Base-by-base conservation (phyloP, 208 protist species). In the Leishmania turanica region DNA sequence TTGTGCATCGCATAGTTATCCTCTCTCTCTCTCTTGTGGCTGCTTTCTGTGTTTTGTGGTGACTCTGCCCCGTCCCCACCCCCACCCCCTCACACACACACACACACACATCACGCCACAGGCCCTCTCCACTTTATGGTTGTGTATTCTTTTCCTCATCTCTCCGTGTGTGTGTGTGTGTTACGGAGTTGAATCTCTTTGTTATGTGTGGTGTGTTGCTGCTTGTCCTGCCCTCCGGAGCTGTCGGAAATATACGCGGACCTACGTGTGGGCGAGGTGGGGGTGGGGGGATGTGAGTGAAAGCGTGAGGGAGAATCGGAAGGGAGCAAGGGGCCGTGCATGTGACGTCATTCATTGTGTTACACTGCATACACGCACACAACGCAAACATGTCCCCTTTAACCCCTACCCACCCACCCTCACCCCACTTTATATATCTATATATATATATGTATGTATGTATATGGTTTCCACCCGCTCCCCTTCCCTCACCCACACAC, bases 1-100 rank as follows among this genome's bases (percentile, higher is more conserved):
- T 58, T 75, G 70, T 75, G 24, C 47, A 75, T 58, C 54, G 70
- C 70, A 75, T 75, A 58, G 70, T 58, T 54, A 54, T 56, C n/a
- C 27, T 31, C n/a, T 45, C n/a, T 58, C 70, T 24, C 27, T 58
- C 45, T 9, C 11, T 75, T 58, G 70, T 3, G 45, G 21, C 11
- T 34, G 9, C 37, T 54, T 27, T 27, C 69, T 13, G 11, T 75
- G 70, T 75, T 27, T 49, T 58, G 37, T 40, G 40, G 45, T 75
- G 24, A 42, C n/a, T 34, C 9, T 75, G 70, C 17, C 51, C 51
- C 51, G 3, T 15, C 51, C 19, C 15, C 11, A 11, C 40, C 15
- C 42, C 21, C 15, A 54, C 58, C 58, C 58, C 56, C 27, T n/a
- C 34, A 42, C 45, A 40, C 37, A 40, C 37, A 40, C 37, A 64